Evolutionary conservation across 208 protist species (phyloP), one percentile per base, ranked within the genome.

Genomic region (Trichomonas tenax): DNA sequence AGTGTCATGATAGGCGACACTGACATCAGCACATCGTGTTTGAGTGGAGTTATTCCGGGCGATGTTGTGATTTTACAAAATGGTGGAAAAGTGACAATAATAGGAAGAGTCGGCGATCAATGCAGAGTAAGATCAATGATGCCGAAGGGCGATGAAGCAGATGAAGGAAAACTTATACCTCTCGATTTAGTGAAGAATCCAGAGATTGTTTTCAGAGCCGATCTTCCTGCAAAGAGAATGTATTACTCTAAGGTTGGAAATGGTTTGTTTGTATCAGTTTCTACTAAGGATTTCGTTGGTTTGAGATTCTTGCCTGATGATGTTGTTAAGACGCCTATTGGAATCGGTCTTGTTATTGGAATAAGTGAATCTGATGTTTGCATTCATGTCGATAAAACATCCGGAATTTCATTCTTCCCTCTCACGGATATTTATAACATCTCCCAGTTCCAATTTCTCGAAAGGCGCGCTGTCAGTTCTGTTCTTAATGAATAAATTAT

Each of bases 211-310:
- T 89, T 89, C 38, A 89, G 82, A 46, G 34, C 82, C 23, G 82
- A 89, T 89, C 40, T 89, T 21, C 82, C 82, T n/a, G 82, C 82
- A 48, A 46, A 34, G 23, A 41, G 82, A 46, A 89, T 89, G 31
- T 89, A 89, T 89, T 46, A 89, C 38, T 89, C 82, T 31, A 89
- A 89, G 23, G 38, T 40, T 89, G 82, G 82, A 45, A 89, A 89
- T 89, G 82, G 82, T 31, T 45, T 89, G 34, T 44, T 44, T 46
- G 31, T 89, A 31, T 89, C 82, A 17, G 82, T 89, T 0, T 89
- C 82, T 23, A 89, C 38, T 34, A 41, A 40, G 17, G 82, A 89
- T 89, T 89, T 89, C 40, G 82, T 89, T 51, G 86, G 86, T 58
- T 48, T 34, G 26, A 93, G 86, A 93, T 48, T 93, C 26, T 3